Evolutionary conservation across 75 land plant species (phyloP).

Genomic region (Pseudotsuga menziesii): DNA sequence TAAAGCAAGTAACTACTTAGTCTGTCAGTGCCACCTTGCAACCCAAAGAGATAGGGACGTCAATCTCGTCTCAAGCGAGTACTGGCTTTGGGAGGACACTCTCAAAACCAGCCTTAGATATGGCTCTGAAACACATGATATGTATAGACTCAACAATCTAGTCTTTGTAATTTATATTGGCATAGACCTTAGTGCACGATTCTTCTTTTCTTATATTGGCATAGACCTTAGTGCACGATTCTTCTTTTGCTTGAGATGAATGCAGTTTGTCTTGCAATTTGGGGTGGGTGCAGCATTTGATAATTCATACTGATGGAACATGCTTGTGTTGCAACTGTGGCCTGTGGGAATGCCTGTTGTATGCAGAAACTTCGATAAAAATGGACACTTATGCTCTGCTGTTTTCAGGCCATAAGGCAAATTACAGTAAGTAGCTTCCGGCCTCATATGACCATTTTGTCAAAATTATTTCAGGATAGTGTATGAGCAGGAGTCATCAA

Average conservation of each 20-base stretch:
- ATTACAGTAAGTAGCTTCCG: slow-evolving; percentile 30
- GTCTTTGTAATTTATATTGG: too few relatives aligned
- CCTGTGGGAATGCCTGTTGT: background rate
- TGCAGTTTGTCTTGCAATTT: background rate
- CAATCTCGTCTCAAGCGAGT: slow-evolving; percentile 33
- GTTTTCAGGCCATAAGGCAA: slow-evolving; percentile 52
- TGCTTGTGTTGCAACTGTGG: background rate
- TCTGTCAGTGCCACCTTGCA: slow-evolving; percentile 1
- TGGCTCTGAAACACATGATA: slow-evolving; percentile 88
- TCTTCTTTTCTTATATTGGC: too few relatives aligned
- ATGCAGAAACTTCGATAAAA: background rate
- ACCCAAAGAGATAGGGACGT: slow-evolving; percentile 19
- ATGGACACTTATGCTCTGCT: background rate
- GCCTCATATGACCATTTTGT: slow-evolving; percentile 41
- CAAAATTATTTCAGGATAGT: slow-evolving; percentile 52
- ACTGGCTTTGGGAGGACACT: slow-evolving; percentile 68
- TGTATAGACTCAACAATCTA: slow-evolving; percentile 1
- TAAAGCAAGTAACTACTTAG: slow-evolving; percentile 3
- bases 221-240: too few relatives aligned
- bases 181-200: background rate
- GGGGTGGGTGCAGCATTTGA: background rate
- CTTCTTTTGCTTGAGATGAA: background rate
- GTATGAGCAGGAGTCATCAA: slow-evolving; percentile 35
- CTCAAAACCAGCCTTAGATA: slow-evolving; percentile 69
- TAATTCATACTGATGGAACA: background rate